Conservation (phyloP, 805 yeast genomes). For the Wickerhamiella dianesei region DNA sequence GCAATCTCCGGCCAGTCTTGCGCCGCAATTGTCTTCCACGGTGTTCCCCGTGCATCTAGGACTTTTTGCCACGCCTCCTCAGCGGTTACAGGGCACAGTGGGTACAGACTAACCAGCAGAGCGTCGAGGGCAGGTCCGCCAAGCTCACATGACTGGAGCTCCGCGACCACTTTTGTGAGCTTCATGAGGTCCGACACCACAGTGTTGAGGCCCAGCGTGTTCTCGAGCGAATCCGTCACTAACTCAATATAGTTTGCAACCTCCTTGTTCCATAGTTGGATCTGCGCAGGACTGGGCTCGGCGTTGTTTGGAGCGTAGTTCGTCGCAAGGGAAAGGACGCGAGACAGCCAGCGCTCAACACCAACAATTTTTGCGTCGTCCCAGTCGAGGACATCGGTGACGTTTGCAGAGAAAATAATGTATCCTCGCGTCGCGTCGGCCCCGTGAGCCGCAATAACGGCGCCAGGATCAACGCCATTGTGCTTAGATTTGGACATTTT, state of each 20-base stretch:
- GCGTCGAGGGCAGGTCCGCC: slow-evolving; percentile 25
- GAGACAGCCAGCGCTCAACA: slow-evolving; percentile 57
- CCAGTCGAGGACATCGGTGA: slow-evolving; percentile 74
- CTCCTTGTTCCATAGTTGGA: slow-evolving; percentile 40
- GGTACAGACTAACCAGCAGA: slow-evolving; percentile 52
- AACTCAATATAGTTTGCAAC: slow-evolving; percentile 34
- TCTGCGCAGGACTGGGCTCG: slow-evolving; percentile 31
- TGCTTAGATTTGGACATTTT: slow-evolving; percentile 95
- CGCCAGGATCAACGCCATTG: slow-evolving; percentile 85
- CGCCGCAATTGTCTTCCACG: slow-evolving; percentile 39
- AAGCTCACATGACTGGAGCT: slow-evolving; percentile 30
- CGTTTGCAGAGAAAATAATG: slow-evolving; percentile 82
- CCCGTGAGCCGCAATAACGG: slow-evolving; percentile 63
- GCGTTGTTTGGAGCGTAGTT: neutral
- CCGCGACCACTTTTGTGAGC: slow-evolving; percentile 37
- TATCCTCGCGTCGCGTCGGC: slow-evolving; percentile 94
- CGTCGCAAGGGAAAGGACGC: neutral
- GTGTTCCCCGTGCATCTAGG: slow-evolving; percentile 15
- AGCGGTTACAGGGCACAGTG: slow-evolving; percentile 66
- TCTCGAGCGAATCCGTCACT: slow-evolving; percentile 47
- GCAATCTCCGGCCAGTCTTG: slow-evolving; percentile 50
- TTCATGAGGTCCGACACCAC: slow-evolving; percentile 86
- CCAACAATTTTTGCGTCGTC: slow-evolving; percentile 80
- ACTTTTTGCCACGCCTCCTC: slow-evolving; percentile 70
- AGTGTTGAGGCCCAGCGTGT: slow-evolving; percentile 59